Base-by-base conservation (phyloP, 768 basidiomycete species). In the Russula sp. region DNA sequence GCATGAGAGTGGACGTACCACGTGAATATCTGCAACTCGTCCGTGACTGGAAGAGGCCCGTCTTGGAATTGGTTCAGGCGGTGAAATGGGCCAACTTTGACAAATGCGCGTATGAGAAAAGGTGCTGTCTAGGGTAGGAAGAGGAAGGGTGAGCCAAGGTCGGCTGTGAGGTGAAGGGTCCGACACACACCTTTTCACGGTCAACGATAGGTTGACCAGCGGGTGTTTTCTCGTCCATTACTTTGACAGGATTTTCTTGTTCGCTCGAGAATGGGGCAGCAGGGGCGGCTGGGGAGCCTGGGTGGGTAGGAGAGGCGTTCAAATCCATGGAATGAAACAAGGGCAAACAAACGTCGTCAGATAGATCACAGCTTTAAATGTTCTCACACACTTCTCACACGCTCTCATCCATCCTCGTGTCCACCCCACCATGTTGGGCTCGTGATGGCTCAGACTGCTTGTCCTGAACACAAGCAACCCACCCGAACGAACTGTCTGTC, bases 81-180 rank as follows among this genome's bases (percentile, higher is more conserved):
- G 71, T 92, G 90, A 70, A 90, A 90, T 41, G 82, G 76, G 20
- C 88, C 88, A 42, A 89, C 82, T 81, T 90, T 92, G 59, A 92
- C 80, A 71, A 93, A 93, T 14, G 89, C 78, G 53, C 90, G 82
- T 39, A 93, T 83, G 57, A 93, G 82, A 72, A 93, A 93, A 7
- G 90, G 90, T 0, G 86, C 79, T 6, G 85, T 89, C 90, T 91
- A 65, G 36, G 14, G 25, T 10, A 29, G 7, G n/a, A n/a, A n/a
- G 36, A 29, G 14, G 14, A 11, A 20, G 16, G 6, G 41, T 38
- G n/a, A 46, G 16, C 34, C 18, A 9, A 13, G n/a, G 16, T 22
- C 10, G 41, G 36, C 10, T 18, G 16, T 10, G 18, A 42, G 11
- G 14, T 29, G 45, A 58, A 10, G 7, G 32, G 35, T 52, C 39